Evolutionary conservation across 1,284 basidiomycete genomes (phyloP), one percentile per base, ranked within the genome.

Genomic region (Moesziomyces parantarcticus): DNA sequence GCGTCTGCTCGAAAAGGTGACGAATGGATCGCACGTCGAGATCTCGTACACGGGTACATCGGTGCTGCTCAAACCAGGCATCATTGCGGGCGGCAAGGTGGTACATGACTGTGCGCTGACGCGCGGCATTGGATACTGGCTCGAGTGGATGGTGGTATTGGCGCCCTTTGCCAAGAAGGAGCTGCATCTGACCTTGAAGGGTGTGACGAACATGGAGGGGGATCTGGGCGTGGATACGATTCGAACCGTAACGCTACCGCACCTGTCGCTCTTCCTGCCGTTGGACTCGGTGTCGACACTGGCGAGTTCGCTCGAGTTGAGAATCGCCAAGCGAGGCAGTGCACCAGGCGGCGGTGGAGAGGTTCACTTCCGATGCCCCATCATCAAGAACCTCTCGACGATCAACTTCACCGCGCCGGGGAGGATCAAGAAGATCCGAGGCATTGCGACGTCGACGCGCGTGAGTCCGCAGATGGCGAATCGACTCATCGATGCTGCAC

Each of bases 381-480:
- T 93, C 13, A 89, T 98, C 9, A 92, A 94, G 76, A 90, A 92
- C 73, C 89, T 94, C 47, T 95, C 94, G 80, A 75, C 79, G 13
- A 46, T 99, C 58, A 92, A 98, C 78, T 98, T 99, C 77, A 88
- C 93, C 1, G 92, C 96, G 25, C 88, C 90, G 7, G 97, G 97
- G 1, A 92, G 92, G 82, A 90, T 99, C 71, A 92, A 92, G 83
- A 90, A 94, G 78, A 97, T 99, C 85, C 89, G 97, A 59, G 97
- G 97, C 21, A 92, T 99, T 46, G 92, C 97, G 90, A 77, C 72
- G 7, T 77, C 81, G 1, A 76, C 77, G 34, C 95, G 97, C 46
- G 95, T 99, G 18, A 95, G 90, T 66, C 96, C 97, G 20, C 95
- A 99, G 82, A 93, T 99, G 83, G 94, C 95, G 3, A 98, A 97